Evolutionary conservation across 345 rosid species (phyloP), one percentile per base, ranked within the genome.

Genomic region (Erodium maritimum): DNA sequence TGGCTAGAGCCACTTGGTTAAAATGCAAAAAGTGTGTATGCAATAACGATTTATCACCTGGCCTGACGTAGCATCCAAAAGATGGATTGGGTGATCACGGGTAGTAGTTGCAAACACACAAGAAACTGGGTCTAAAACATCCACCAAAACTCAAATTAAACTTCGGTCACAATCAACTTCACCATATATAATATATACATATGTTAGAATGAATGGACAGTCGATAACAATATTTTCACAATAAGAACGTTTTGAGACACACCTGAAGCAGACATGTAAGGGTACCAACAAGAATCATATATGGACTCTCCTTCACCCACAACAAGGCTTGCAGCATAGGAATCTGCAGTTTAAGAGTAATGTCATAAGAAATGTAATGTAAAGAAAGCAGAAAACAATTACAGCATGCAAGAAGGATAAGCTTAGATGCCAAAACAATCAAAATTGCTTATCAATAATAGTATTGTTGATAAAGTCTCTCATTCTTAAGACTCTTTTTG

Each of bases 71-170:
- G 95, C 91, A 75, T 93, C 99, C 97, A 94, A 89, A 55, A 93
- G 85, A 85, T 93, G 99, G 65, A 93, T 93, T 0, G 99, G 99
- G 75, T 89, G 99, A 81, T 93, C 99, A 54, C 91, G 91, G 29
- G 86, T 82, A 1, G 87, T 73, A 55, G 79, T 85, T 56, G 97
- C 99, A 53, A 93, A 89, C 22, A 93, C 97, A 63, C 95, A 93
- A 50, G 84, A 82, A 55, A 75, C 79, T 0, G 91, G 91, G 34
- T 93, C 99, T 93, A 79, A 66, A 78, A 60, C 20, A 48, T 56
- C 56, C 66, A 60, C 20, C 63, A 57, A 62, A 22, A 23, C 29
- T 21, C 48, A 51, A 48, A 50, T 61, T 55, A 77, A 59, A 65
- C 18, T 25, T 58, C 34, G 5, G 59, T 42, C 50, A 19, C 48